Conservation (phyloP, 2,329 filamentous ascomycete species). For the Stagonosporopsis tanaceti region DNA sequence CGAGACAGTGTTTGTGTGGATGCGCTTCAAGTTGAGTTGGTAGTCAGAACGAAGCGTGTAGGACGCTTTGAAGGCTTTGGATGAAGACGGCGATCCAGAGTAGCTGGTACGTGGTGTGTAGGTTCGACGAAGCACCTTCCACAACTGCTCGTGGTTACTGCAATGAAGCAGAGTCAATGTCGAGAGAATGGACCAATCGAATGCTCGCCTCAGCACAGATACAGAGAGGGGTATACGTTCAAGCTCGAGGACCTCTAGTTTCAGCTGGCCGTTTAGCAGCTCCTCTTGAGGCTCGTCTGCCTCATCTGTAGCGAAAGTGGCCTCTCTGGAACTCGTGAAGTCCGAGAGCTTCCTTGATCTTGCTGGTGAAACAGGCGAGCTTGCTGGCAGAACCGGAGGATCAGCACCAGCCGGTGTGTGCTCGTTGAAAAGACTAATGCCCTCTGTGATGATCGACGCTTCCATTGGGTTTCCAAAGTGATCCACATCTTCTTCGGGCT, state of each 20-base stretch:
- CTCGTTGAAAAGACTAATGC: slow-evolving; percentile 33
- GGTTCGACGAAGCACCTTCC: slow-evolving; percentile 72
- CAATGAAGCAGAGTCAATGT: slow-evolving; percentile 78
- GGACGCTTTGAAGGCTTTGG: slow-evolving; percentile 48
- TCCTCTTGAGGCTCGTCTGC: slow-evolving; percentile 38
- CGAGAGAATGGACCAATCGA: slow-evolving; percentile 78
- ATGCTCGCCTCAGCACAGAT: slow-evolving; percentile 70
- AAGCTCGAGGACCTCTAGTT: slow-evolving; percentile 75
- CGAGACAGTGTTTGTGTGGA: slow-evolving; percentile 78
- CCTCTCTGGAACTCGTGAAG: slow-evolving; percentile 10
- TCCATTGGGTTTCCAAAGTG: slow-evolving; percentile 38
- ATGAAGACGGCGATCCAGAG: slow-evolving; percentile 46
- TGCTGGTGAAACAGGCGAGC: slow-evolving; percentile 7
- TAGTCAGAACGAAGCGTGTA: slow-evolving; percentile 52
- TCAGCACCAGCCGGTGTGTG: slow-evolving; percentile 24
- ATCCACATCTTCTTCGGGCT: slow-evolving; percentile 39
- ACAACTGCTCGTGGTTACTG: slow-evolving; percentile 74
- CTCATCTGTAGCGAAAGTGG: slow-evolving; percentile 6
- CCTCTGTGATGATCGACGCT: slow-evolving; percentile 35
- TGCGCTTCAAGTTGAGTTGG: slow-evolving; percentile 70
- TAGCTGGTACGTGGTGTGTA: slow-evolving; percentile 51
- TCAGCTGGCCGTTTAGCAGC: slow-evolving; percentile 65
- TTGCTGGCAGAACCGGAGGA: slow-evolving; percentile 1
- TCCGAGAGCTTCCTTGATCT: slow-evolving; percentile 1
- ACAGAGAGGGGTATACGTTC: slow-evolving; percentile 79